A percentile compares a stretch with the other conserved stretches of the same genome.
Evolutionary conservation across 129 eudicot genomes (phyloP).

Genomic region (Calendula officinalis): DNA sequence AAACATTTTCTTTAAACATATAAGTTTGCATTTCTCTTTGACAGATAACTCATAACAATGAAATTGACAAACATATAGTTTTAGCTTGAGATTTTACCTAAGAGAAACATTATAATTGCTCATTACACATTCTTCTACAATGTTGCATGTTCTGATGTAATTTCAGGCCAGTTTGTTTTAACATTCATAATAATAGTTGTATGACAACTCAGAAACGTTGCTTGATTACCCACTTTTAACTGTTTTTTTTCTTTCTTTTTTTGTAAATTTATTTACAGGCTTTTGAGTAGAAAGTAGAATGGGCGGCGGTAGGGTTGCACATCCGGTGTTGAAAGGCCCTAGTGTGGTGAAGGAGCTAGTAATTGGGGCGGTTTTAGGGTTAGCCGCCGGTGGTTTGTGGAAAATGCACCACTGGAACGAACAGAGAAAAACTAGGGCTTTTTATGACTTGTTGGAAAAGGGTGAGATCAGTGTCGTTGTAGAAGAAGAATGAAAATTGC

Average conservation of each 20-base stretch:
- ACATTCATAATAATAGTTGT: no score
- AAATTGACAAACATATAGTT: no score
- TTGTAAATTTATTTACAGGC: no score
- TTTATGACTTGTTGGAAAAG: slow-evolving; percentile 40
- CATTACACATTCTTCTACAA: no score
- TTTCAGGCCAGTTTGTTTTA: no score
- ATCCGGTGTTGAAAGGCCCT: slow-evolving; percentile 44
- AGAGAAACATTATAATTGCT: no score
- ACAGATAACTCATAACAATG: no score
- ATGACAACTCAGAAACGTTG: no score
- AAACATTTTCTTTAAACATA: no score
- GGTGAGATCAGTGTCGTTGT: slow-evolving; percentile 45
- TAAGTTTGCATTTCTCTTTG: no score
- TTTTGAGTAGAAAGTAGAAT: slow-evolving; percentile 17
- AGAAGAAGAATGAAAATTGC: slow-evolving; percentile 35
- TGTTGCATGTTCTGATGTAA: no score
- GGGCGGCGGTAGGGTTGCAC: slow-evolving; percentile 50
- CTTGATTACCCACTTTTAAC: neutral
- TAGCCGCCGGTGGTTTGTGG: slow-evolving; percentile 48
- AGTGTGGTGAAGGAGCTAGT: slow-evolving; percentile 44
- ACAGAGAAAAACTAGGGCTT: slow-evolving; percentile 37
- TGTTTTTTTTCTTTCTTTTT: slow-evolving; percentile 6
- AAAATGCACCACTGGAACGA: slow-evolving; percentile 54
- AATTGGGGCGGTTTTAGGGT: slow-evolving; percentile 40
- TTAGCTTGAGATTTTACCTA: no score